Conservation (phyloP, 106 monocot genomes). For the Platanthera zijinensis region DNA sequence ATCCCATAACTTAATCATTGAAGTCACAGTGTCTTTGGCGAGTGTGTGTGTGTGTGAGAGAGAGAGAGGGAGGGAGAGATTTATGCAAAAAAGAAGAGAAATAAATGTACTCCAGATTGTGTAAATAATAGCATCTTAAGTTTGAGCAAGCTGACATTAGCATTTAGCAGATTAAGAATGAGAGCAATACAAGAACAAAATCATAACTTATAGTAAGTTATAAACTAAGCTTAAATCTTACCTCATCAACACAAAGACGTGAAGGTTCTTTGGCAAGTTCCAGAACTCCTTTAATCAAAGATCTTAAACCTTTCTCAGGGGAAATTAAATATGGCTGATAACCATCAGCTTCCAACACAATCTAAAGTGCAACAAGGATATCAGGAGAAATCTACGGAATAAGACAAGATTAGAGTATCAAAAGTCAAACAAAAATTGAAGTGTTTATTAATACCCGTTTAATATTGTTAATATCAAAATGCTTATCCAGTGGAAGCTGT, state of each 20-base stretch:
- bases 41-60: too few relatives aligned
- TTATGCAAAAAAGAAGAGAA: not conserved
- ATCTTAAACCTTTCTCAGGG: constrained; percentile 80
- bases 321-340: constrained; percentile 95
- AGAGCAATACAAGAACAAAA: not conserved
- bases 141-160: not conserved
- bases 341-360: constrained; percentile 97
- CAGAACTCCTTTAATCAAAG: constrained; percentile 66
- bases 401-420: not conserved
- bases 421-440: not conserved
- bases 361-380: constrained; percentile 26
- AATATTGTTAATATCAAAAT: constrained; percentile 95
- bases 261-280: constrained; percentile 85
- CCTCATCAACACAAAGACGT: constrained; percentile 94
- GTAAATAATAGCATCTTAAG: not conserved
- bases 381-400: not conserved
- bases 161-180: not conserved
- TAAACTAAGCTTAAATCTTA: constrained; percentile 10
- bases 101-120: not conserved
- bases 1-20: too few relatives aligned
- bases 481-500: constrained; percentile 85
- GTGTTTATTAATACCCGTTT: constrained; percentile 60
- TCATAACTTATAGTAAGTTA: not conserved
- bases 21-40: too few relatives aligned
- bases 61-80: not conserved